Percentiles rank a stretch among this genome's conserved stretches.
Evolutionary conservation across 768 basidiomycete species (phyloP).

Genomic region (Suillus americanus): DNA sequence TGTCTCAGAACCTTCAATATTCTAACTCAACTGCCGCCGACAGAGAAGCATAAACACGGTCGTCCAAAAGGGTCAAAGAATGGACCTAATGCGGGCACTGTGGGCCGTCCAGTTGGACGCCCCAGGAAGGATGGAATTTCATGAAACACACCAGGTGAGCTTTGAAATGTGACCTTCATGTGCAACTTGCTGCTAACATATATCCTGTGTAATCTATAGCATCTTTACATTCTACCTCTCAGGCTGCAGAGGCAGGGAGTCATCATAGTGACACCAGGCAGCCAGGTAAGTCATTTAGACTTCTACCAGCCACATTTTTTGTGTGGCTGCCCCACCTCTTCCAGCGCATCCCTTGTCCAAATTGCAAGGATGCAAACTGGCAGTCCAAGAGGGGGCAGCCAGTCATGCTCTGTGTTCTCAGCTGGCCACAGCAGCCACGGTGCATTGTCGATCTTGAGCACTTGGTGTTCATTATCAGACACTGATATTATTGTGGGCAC

Average conservation of each 20-base stretch:
- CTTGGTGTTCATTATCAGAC: conserved; percentile 25
- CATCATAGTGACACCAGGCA: too few relatives aligned
- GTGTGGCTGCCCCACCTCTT: conserved; percentile 2
- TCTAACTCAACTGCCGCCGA: too few relatives aligned
- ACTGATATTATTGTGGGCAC: conserved; percentile 19
- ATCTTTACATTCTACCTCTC: too few relatives aligned
- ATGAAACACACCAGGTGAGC: too few relatives aligned
- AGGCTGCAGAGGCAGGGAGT: too few relatives aligned
- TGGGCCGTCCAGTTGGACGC: conserved; percentile 3
- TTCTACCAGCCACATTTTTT: neutral
- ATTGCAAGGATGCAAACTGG: neutral
- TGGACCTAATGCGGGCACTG: conserved; percentile 7
- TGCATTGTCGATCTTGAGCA: conserved; percentile 18
- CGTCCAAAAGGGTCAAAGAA: conserved; percentile 10
- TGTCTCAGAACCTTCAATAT: neutral
- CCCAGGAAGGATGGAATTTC: conserved; percentile 9
- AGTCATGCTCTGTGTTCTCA: neutral
- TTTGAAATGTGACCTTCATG: too few relatives aligned
- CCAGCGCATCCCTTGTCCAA: conserved; percentile 3
- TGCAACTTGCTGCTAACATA: too few relatives aligned
- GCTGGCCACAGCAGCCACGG: neutral
- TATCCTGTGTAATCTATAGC: too few relatives aligned
- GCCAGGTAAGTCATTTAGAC: neutral
- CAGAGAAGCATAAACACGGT: neutral
- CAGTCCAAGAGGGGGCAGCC: neutral